Evolutionary conservation across 148 eudicot genomes (phyloP), one percentile per base, ranked within the genome.

Genomic region (Silene uniflora): DNA sequence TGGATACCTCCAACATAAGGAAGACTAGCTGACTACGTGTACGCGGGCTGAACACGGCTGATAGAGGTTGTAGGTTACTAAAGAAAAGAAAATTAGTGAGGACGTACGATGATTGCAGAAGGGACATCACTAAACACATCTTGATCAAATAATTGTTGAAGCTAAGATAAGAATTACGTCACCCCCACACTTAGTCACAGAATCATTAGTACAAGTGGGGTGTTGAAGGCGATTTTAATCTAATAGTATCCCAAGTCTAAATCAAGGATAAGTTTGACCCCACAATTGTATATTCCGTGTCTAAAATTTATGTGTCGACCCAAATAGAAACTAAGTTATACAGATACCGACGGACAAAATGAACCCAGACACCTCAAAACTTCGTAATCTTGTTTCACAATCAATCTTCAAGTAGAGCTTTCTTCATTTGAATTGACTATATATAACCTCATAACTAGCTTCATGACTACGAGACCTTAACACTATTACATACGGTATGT

Each of bases 221-320:
- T 63, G 52, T 23, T 18, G 39, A 24, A 14, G 42, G 62, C 7
- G 61, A 49, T 8, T 72, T 16, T 68, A 79, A 70, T 74, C 49
- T 56, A 74, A 29, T 58, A 25, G 8, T 56, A 42, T 63, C 61
- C 46, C 10, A 72, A 44, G 74, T 81, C 80, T 5, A 46, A 19
- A 25, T 76, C 59, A 71, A 42, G 73, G 76, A 76, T 71, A 80
- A 55, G 44, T 39, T 27, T 35, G 80, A 14, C 74, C 83, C 77
- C 54, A 76, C 80, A 25, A 6, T 76, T 76, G 79, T 35, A 76
- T 76, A 72, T 66, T 75, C 79, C 74, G 67, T 77, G 62, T 25
- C 69, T 44, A 11, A 71, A 69, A 71, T 60, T 77, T 70, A 75
- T 71, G 62, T 71, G 73, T 59, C 12, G 12, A 19, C 39, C 27